phyloP scores from a whole-genome alignment of 495 filamentous ascomycete species.

The Hamigera avellanea region DNA sequence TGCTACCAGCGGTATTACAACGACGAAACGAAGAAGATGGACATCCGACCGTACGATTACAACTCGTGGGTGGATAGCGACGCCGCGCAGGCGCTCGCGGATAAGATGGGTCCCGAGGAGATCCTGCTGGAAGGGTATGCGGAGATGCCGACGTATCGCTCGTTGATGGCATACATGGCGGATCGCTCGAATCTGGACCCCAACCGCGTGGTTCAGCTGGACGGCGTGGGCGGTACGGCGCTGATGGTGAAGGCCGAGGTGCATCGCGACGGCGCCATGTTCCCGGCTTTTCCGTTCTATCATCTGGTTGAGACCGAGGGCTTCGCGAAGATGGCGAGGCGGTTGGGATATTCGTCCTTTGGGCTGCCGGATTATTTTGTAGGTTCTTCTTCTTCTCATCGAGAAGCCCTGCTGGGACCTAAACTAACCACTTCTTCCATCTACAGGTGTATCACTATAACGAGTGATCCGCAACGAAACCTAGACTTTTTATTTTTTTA shows the following conservation, averaged over 20 bases:
- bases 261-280: conserved; percentile 96
- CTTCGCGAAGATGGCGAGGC: conserved; percentile 91
- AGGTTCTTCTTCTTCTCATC: conserved; percentile 17
- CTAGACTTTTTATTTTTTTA: too few relatives aligned
- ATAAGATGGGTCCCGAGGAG: conserved; percentile 76
- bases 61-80: conserved; percentile 91
- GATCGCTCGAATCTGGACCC: conserved; percentile 42
- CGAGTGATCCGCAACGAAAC: conserved; percentile 40
- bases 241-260: conserved; percentile 95
- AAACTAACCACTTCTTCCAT: conserved; percentile 8
- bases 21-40: conserved; percentile 50
- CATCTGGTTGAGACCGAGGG: conserved; percentile 96
- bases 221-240: conserved; percentile 91
- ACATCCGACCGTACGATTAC: conserved; percentile 84
- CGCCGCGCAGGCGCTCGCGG: conserved; percentile 59
- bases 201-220: conserved; percentile 54
- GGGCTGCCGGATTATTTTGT: conserved; percentile 97
- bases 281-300: conserved; percentile 92
- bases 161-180: conserved; percentile 81
- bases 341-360: conserved; percentile 72
- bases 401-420: too few relatives aligned
- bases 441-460: conserved; percentile 80
- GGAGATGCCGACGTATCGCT: conserved; percentile 83
- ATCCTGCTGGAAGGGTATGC: conserved; percentile 88
- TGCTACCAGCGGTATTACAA: conserved; percentile 88